Base-by-base conservation (phyloP, 441 rosid species). In the Omphalea diandra region DNA sequence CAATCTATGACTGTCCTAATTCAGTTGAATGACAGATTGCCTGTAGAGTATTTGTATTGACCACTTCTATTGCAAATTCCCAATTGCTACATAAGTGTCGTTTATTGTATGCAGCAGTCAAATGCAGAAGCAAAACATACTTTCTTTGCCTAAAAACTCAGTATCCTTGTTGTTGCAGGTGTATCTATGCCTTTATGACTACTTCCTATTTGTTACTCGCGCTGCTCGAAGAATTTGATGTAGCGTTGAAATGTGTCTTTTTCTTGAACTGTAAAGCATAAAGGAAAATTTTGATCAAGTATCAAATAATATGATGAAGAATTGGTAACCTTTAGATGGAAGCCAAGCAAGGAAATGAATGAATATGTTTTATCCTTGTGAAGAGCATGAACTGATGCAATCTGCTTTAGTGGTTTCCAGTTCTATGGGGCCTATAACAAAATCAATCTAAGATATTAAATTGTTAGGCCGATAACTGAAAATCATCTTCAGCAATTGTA, bases 131-230 rank as follows among this genome's bases (percentile, higher is more conserved):
- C 7, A 49, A 26, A 53, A 24, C n/a, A 9, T 10, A 2, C 8
- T 5, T 24, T 24, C 5, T 53, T 10, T 26, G 12, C 57, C 4
- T 3, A 3, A 10, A 5, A 53, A 26, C 58, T 54, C 12, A 32
- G n/a, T 29, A 5, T 1, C 32, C 9, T 65, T 47, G 29, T n/a
- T n/a, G n/a, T 9, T 9, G 74, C 79, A 79, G 82, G 78, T 57
- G 65, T 57, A 41, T 79, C 75, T 0, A 63, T 73, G 70, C 75
- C 81, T 66, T 77, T 77, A 81, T 78, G 77, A 75, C 20, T 14
- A 5, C 56, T 43, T 5, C 38, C 14, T 18, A 29, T 20, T 22
- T 53, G 56, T 50, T 3, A 9, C 3, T 53, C 31, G 10, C 14
- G 7, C 5, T 2, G 18, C 49, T 22, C 10, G 4, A 35, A 35